Evolutionary conservation across 345 rosid genomes (phyloP), one percentile per base, ranked within the genome.

Genomic region (Turnera subulata): DNA sequence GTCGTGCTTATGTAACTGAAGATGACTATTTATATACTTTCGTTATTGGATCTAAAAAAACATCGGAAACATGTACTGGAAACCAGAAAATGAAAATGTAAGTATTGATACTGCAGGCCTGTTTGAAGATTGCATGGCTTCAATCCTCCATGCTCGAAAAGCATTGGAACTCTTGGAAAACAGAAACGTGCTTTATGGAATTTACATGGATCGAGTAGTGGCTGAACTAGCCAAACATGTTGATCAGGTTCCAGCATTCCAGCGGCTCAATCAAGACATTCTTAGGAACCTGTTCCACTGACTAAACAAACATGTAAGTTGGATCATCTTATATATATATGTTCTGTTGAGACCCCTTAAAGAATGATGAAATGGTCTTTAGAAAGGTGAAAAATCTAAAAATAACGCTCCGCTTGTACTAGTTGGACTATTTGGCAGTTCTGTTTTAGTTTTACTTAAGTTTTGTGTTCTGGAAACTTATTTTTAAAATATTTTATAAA

Each of bases 161-260:
- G 81, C 89, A 39, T 56, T 78, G 35, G 79, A 72, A 53, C 75
- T 78, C 38, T 56, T 86, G 79, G 97, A 90, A 62, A 83, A 62
- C 75, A 82, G 95, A 72, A 85, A 76, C 24, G 88, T 88, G 57
- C 80, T 93, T 37, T 84, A 89, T 62, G 73, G 73, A 54, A 72
- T 78, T 6, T 87, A 84, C 87, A 79, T 89, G 86, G 99, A 93
- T 68, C 81, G 92, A 56, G 74, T 89, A 59, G 62, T 67, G 0
- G 89, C 89, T 57, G 75, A 69, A 62, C 78, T 93, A 77, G 81
- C 84, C 32, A 85, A 74, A 68, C 76, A 66, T 53, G 68, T 84
- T 42, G 76, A 75, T 49, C 87, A 76, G 62, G 65, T 65, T 71
- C 47, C 89, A 21, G 63, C 76, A 14, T 63, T 81, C 59, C 75